These are phyloP conservation scores for Microcyclosporella mali DNA, from an alignment of 2,329 filamentous ascomycete species.

Conservation along the genomic window DNA sequence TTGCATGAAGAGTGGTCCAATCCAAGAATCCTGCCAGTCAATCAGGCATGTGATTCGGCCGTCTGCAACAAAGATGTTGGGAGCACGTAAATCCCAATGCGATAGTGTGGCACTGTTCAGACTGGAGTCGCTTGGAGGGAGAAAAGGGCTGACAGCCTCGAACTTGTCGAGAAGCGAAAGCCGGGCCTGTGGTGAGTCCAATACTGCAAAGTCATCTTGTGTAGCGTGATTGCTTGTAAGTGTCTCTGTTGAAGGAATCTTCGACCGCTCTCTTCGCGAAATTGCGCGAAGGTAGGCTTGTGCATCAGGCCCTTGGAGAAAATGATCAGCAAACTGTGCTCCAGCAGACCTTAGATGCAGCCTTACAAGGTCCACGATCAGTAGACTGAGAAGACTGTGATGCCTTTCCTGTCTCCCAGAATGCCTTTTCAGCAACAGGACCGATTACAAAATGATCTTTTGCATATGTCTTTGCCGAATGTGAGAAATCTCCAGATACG, in stretches of 20 bases:
- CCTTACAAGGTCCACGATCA: constrained; percentile 33
- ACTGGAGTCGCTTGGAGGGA: constrained; percentile 8
- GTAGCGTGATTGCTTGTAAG: constrained; percentile 14
- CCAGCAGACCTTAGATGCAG: neutral
- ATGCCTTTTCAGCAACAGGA: constrained; percentile 31
- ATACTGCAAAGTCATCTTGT: too few species aligned
- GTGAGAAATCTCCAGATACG: constrained; percentile 3
- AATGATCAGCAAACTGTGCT: neutral
- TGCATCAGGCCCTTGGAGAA: constrained; percentile 5
- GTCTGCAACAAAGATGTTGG: constrained; percentile 37
- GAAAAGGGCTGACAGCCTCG: constrained; percentile 2
- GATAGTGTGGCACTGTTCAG: constrained; percentile 32
- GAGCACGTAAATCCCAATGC: constrained; percentile 36
- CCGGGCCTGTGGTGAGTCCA: constrained; percentile 5
- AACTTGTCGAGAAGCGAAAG: constrained; percentile 10
- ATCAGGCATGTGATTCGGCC: constrained; percentile 36
- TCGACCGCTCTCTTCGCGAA: constrained; percentile 5
- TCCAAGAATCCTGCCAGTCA: constrained; percentile 38
- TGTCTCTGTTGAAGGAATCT: neutral
- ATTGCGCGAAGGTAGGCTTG: constrained; percentile 7
- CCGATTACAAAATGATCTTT: constrained; percentile 34
- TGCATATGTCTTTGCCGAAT: constrained; percentile 28
- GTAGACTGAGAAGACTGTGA: constrained; percentile 25
- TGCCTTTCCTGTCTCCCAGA: constrained; percentile 32
- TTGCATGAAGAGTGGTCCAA: constrained; percentile 24